Evolutionary conservation across 2,329 filamentous ascomycete genomes (phyloP).

Genomic region (Podosphaera aphanis): DNA sequence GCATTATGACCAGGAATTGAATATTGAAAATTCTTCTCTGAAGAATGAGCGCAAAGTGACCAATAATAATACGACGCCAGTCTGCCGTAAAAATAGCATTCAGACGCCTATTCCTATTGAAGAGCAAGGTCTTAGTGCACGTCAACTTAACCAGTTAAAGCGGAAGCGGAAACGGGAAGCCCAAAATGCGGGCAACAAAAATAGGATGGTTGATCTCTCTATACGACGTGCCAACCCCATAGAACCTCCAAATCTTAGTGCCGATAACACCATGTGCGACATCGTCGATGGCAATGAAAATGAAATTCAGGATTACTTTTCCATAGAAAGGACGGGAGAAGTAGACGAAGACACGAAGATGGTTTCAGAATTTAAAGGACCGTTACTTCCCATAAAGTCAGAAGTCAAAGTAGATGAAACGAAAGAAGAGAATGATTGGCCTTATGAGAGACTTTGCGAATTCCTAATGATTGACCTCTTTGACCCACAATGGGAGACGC

Average conservation of each 20-base stretch:
- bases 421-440: slow-evolving; percentile 68
- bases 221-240: slow-evolving; percentile 23
- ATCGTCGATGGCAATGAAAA: slow-evolving; percentile 35
- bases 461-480: slow-evolving; percentile 87
- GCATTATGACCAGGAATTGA: slow-evolving; percentile 62
- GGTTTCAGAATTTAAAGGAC: slow-evolving; percentile 85
- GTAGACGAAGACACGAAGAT: slow-evolving; percentile 80
- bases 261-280: slow-evolving; percentile 24
- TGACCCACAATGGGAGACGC: slow-evolving; percentile 80
- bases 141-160: slow-evolving; percentile 85
- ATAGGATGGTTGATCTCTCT: slow-evolving; percentile 70
- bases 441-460: slow-evolving; percentile 79
- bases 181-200: slow-evolving; percentile 73
- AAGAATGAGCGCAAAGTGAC: slow-evolving; percentile 10
- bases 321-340: slow-evolving; percentile 51
- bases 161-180: slow-evolving; percentile 79
- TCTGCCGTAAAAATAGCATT: slow-evolving; percentile 21
- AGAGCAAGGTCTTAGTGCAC: slow-evolving; percentile 59
- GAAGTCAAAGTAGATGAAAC: slow-evolving; percentile 58
- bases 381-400: slow-evolving; percentile 58
- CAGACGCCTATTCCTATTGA: slow-evolving; percentile 22
- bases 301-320: slow-evolving; percentile 66
- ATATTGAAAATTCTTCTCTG: slow-evolving; percentile 28
- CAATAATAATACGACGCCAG: slow-evolving; percentile 2
- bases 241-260: slow-evolving; percentile 5